These are phyloP conservation scores for Nicotiana noctiflora DNA, from an alignment of 257 asterid species.

Conservation along the genomic window DNA sequence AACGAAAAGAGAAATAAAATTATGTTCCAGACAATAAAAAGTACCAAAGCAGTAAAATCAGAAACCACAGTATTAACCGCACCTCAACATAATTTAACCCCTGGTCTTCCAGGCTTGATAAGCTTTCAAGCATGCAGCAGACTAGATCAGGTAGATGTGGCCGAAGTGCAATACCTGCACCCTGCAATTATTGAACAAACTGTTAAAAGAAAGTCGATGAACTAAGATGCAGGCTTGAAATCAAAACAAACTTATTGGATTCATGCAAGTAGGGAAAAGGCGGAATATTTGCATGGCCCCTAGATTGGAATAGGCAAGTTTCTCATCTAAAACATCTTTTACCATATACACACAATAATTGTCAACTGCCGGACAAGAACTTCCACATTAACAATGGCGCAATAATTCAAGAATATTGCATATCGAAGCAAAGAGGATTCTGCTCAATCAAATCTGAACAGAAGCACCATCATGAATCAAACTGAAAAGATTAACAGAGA, in stretches of 20 bases:
- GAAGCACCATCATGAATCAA: neutral
- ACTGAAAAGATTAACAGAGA: neutral
- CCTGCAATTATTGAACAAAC: conserved; percentile 36
- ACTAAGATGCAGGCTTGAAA: neutral
- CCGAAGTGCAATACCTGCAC: conserved; percentile 88
- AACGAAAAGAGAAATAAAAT: neutral
- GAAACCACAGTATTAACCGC: conserved; percentile 14
- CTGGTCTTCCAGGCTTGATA: conserved; percentile 98
- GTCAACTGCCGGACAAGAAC: neutral
- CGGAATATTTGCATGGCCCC: neutral
- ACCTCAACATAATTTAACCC: conserved; percentile 98
- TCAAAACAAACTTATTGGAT: neutral
- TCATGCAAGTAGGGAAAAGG: neutral
- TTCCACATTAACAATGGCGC: neutral
- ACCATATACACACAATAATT: neutral
- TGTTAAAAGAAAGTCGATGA: conserved; percentile 4
- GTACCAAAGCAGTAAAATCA: conserved; percentile 5
- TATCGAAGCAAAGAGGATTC: neutral
- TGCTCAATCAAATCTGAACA: neutral
- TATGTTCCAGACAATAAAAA: neutral
- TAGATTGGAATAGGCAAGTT: neutral
- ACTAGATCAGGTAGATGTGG: conserved; percentile 88
- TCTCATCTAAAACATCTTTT: neutral
- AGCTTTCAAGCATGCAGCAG: conserved; percentile 98
- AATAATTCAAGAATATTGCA: neutral